Evolutionary conservation across 164 flowering plant species (phyloP).

Genomic region (Paratinospora sagittata): DNA sequence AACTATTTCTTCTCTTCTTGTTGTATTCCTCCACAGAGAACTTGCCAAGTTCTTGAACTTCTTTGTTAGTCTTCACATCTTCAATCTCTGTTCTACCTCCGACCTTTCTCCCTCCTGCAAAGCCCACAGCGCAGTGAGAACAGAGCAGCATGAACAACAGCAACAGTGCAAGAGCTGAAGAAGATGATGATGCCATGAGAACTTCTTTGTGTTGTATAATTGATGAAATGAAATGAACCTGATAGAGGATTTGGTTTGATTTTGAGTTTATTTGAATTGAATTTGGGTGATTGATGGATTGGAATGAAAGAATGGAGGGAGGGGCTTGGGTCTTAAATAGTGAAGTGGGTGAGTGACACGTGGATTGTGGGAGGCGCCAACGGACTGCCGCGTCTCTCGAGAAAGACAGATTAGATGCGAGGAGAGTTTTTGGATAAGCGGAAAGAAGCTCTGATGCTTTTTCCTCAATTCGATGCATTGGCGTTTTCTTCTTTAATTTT

Average conservation of each 20-base stretch:
- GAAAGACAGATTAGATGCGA: not conserved
- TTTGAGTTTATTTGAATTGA: too few relatives aligned
- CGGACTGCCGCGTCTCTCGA: slow-evolving; percentile 6
- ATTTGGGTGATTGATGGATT: not conserved
- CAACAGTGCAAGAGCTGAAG: not conserved
- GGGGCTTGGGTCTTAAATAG: not conserved
- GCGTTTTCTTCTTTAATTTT: not conserved
- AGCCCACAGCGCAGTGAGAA: not conserved
- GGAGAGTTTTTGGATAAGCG: not conserved
- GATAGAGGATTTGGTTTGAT: too few relatives aligned
- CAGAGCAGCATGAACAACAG: not conserved
- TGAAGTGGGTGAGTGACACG: not conserved
- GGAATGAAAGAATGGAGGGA: not conserved
- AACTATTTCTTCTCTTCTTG: not conserved
- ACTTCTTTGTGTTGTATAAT: too few relatives aligned
- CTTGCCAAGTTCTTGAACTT: slow-evolving; percentile 63
- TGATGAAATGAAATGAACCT: too few relatives aligned
- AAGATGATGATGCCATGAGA: too few relatives aligned
- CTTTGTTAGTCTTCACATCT: slow-evolving; percentile 45
- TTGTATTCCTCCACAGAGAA: slow-evolving; percentile 63
- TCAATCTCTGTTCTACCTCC: slow-evolving; percentile 43
- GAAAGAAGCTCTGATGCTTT: not conserved
- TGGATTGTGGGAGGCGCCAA: not conserved
- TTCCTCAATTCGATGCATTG: not conserved
- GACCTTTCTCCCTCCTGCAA: slow-evolving; percentile 15